phyloP scores from a whole-genome alignment of 2,329 filamentous ascomycete species.

The Aspergillus tanneri region DNA sequence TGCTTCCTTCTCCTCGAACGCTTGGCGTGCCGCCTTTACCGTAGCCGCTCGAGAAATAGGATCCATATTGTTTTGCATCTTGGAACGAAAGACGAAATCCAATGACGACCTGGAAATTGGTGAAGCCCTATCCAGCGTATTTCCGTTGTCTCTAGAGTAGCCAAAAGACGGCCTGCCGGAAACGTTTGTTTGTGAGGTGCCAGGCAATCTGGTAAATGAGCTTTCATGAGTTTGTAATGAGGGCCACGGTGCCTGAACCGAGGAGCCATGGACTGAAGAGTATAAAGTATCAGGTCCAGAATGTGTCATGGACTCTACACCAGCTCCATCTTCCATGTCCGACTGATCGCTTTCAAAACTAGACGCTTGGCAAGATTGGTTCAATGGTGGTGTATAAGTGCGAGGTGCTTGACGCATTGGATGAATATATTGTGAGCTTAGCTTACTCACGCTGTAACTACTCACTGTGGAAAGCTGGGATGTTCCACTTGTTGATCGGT shows the following conservation, averaged over 20 bases:
- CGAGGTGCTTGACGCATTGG: constrained; percentile 57
- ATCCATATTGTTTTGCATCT: constrained; percentile 51
- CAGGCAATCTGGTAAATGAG: constrained; percentile 50
- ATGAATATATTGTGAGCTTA: constrained; percentile 54
- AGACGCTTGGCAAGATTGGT: constrained; percentile 52
- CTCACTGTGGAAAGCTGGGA: constrained; percentile 53
- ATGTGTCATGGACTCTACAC: constrained; percentile 38
- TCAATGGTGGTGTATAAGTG: constrained; percentile 54
- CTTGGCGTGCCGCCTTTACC: constrained; percentile 56
- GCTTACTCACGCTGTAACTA: constrained; percentile 48
- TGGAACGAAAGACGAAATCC: constrained; percentile 55
- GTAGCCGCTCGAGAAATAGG: constrained; percentile 55
- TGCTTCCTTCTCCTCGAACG: constrained; percentile 60
- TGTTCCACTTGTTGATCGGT: constrained; percentile 55
- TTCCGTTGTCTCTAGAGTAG: constrained; percentile 52
- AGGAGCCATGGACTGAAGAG: constrained; percentile 33
- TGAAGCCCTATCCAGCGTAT: constrained; percentile 51
- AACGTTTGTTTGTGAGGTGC: constrained; percentile 54
- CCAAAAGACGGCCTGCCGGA: constrained; percentile 49
- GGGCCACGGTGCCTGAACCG: constrained; percentile 29
- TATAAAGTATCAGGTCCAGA: constrained; percentile 28
- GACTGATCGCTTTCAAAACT: constrained; percentile 46
- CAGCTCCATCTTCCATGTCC: constrained; percentile 46
- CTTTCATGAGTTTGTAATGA: constrained; percentile 42
- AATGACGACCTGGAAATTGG: constrained; percentile 57